These are phyloP conservation scores for Podaxis mareebaensis DNA, from an alignment of 768 basidiomycete genomes.

Conservation along the genomic window DNA sequence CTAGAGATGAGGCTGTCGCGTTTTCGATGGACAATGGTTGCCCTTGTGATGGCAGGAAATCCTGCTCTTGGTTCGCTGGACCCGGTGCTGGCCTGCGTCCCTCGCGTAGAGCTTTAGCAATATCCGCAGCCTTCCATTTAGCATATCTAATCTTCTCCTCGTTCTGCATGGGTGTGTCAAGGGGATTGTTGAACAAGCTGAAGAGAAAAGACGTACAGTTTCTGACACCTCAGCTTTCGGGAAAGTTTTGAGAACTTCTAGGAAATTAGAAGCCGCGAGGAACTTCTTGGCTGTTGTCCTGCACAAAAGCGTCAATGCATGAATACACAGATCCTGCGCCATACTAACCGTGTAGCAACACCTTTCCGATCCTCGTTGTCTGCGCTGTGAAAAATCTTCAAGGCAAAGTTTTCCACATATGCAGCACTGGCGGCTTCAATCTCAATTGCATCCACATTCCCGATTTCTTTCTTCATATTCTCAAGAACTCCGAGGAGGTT, in stretches of 20 bases:
- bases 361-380: constrained; percentile 90
- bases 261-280: constrained; percentile 91
- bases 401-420: constrained; percentile 93
- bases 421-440: constrained; percentile 82
- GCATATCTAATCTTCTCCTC: constrained; percentile 90
- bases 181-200: not conserved
- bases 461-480: constrained; percentile 73
- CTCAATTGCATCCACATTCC: constrained; percentile 76
- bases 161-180: constrained; percentile 44
- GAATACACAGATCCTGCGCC: not conserved
- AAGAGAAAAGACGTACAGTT: constrained; percentile 42
- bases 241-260: constrained; percentile 85
- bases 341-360: constrained; percentile 65
- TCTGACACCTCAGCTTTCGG: constrained; percentile 58
- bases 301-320: constrained; percentile 12
- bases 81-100: constrained; percentile 83
- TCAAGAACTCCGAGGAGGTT: constrained; percentile 79
- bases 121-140: constrained; percentile 97
- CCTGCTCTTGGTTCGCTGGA: constrained; percentile 54
- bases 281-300: constrained; percentile 94
- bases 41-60: constrained; percentile 26
- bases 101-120: constrained; percentile 93
- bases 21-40: not conserved
- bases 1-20: not conserved
- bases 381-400: constrained; percentile 83